phyloP scores from a whole-genome alignment of 257 asterid genomes.

The Coffea eugenioides region DNA sequence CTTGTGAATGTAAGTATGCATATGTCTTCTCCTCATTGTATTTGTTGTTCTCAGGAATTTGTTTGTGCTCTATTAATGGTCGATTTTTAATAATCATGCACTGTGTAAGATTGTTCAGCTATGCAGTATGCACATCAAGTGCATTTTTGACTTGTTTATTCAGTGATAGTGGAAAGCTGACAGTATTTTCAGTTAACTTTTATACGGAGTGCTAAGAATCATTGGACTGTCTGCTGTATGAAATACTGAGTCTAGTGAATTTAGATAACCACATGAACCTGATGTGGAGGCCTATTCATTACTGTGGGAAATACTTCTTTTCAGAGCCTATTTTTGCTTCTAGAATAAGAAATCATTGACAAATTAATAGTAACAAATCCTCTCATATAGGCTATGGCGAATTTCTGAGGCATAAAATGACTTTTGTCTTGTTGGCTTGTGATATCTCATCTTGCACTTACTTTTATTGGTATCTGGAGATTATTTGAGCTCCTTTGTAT shows the following conservation, averaged over 20 bases:
- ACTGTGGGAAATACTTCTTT: background rate
- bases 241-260: background rate
- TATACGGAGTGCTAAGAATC: background rate
- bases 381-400: background rate
- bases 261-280: background rate
- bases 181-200: background rate
- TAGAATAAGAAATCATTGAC: background rate
- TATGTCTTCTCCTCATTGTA: background rate
- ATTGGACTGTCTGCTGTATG: background rate
- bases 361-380: background rate
- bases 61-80: slow-evolving; percentile 2
- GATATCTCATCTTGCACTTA: background rate
- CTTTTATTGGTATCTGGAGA: background rate
- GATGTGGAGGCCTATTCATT: background rate
- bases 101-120: background rate
- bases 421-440: background rate
- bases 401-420: background rate
- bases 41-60: background rate
- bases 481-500: background rate
- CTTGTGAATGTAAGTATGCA: slow-evolving; percentile 70
- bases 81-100: background rate
- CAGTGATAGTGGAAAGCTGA: background rate
- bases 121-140: background rate
- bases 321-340: background rate
- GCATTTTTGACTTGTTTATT: background rate